phyloP scores from a whole-genome alignment of 768 basidiomycete species.

The Auricularia heimuer region DNA sequence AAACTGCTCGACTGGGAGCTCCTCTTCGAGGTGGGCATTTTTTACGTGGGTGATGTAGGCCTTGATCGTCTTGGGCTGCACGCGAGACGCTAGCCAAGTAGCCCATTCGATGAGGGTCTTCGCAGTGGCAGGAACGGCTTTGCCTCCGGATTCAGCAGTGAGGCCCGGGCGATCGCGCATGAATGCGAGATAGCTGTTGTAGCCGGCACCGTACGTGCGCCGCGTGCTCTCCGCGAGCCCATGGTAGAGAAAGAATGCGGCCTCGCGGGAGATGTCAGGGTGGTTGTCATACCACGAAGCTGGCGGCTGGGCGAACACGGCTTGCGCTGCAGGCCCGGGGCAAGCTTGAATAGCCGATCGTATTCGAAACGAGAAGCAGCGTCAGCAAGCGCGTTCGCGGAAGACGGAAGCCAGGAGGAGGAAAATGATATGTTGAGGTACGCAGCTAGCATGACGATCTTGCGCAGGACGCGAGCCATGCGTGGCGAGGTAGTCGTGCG shows the following conservation, averaged over 20 bases:
- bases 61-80: conserved; percentile 21
- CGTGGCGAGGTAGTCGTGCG: too few relatives aligned
- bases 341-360: conserved; percentile 16
- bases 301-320: conserved; percentile 15
- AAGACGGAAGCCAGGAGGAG: conserved; percentile 11
- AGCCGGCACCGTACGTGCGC: conserved; percentile 11
- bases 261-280: conserved; percentile 7
- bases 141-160: conserved; percentile 2
- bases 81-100: conserved; percentile 13
- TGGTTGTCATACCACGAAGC: conserved; percentile 12
- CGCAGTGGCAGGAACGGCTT: conserved; percentile 6
- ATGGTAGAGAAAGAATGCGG: conserved; percentile 22
- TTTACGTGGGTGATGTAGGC: conserved; percentile 16
- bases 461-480: not conserved
- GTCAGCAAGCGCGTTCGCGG: conserved; percentile 13
- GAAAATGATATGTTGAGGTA: conserved; percentile 11
- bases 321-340: conserved; percentile 15
- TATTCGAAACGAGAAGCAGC: conserved; percentile 15
- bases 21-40: conserved; percentile 21
- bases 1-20: conserved; percentile 17
- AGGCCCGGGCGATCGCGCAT: conserved; percentile 2
- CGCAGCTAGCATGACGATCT: conserved; percentile 6
- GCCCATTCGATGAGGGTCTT: not conserved
- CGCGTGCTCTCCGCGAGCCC: conserved; percentile 7
- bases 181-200: conserved; percentile 23